Conservation (phyloP, 163 green algal genomes). For the Scenedesmus sp. region DNA sequence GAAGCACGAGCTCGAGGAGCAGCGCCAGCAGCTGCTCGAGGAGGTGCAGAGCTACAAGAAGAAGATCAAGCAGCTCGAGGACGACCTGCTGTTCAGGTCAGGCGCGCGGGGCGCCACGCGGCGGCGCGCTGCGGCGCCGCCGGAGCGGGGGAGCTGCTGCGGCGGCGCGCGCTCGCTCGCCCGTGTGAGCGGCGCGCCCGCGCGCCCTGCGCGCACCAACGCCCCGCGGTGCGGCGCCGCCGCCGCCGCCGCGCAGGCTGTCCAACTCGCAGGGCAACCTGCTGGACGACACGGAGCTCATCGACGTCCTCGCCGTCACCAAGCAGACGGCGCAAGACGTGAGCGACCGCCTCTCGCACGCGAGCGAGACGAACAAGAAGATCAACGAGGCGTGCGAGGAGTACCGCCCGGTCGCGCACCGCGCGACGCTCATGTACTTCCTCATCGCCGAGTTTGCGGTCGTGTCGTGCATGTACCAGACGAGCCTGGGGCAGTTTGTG, state of each 20-base stretch:
- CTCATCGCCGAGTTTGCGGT: slow-evolving; percentile 90
- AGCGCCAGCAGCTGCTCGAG: slow-evolving; percentile 87
- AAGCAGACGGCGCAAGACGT: slow-evolving; percentile 93
- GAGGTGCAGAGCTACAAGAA: slow-evolving; percentile 94
- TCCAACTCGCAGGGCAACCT: slow-evolving; percentile 87
- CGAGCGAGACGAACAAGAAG: slow-evolving; percentile 88
- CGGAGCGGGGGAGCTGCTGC: neutral
- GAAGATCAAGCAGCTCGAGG: slow-evolving; percentile 95
- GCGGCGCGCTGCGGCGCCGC: neutral
- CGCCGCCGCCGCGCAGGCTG: slow-evolving; percentile 29
- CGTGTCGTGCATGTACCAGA: slow-evolving; percentile 98
- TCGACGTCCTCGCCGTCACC: slow-evolving; percentile 93
- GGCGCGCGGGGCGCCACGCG: neutral
- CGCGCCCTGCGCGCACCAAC: too few relatives aligned
- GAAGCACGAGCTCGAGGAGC: slow-evolving; percentile 95
- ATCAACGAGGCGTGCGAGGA: slow-evolving; percentile 96
- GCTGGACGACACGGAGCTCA: slow-evolving; percentile 96
- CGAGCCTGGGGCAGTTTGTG: slow-evolving; percentile 86
- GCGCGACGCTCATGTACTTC: slow-evolving; percentile 94
- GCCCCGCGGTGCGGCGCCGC: too few relatives aligned
- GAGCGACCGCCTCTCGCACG: slow-evolving; percentile 84
- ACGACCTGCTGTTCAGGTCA: slow-evolving; percentile 88
- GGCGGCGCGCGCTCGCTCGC: neutral
- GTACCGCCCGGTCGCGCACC: slow-evolving; percentile 86
- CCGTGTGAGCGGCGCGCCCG: neutral